Base-by-base conservation (phyloP, 352 stramenopile species). In the Globisporangium perplexum region DNA sequence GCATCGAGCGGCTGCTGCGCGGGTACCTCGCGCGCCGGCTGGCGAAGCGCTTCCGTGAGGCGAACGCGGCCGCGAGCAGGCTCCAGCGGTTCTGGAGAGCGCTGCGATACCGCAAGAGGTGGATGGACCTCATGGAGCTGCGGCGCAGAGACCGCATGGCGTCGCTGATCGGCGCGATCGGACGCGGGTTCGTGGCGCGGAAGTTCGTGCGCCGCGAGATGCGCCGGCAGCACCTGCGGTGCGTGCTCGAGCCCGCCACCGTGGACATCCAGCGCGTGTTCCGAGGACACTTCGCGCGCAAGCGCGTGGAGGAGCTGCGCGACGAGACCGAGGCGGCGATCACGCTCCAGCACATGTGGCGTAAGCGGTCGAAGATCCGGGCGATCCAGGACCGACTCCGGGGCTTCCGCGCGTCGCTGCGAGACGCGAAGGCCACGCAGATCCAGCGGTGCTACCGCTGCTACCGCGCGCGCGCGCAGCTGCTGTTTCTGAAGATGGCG, bases 341-440 rank as follows among this genome's bases (percentile, higher is more conserved):
- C 39, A 87, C 81, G 7, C 51, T 90, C 15, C 79, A 93, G 66
- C 73, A 86, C 63, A 87, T 87, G 72, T 88, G 77, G 74, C 69
- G 71, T 36, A 72, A 69, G 20, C 55, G 57, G 57, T 84, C 62
- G 24, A 72, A 58, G 14, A 55, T 79, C 63, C 68, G 68, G 46
- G 65, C 51, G 12, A 84, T 86, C 44, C 61, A 73, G 30, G 18
- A 59, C 36, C 69, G 65, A 17, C 33, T 88, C 0, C 38, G 47
- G 7, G 69, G 71, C 1, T 88, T 86, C 48, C 72, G 74, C 4
- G 26, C 52, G 0, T 46, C 65, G 23, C 64, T 88, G 50, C 74
- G 71, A 15, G 24, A 82, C 3, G 55, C 66, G 4, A 77, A 63
- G 14, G 72, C 70, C 5, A 38, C 54, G 5, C 69, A 55, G 36